Base-by-base conservation (phyloP, 768 basidiomycete species). In the Phylloporus arenicola region DNA sequence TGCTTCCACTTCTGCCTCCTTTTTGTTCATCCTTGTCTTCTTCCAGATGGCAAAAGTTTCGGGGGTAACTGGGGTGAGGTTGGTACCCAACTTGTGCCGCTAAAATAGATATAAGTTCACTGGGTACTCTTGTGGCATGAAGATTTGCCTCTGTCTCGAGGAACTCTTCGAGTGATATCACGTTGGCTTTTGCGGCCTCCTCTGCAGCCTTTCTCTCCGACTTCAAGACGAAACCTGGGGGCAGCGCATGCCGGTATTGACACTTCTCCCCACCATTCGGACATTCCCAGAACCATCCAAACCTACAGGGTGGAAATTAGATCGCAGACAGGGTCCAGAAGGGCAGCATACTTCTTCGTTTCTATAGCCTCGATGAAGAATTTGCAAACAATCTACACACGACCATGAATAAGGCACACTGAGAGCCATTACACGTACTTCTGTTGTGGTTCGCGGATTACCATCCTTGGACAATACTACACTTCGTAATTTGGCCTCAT, bases 231-330 rank as follows among this genome's bases (percentile, higher is more conserved):
- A 96, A 98, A 4, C 95, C 95, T 30, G 95, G 91, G 9, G 95
- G 95, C 12, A 98, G 75, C 0, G 95, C 95, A 64, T 98, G 95
- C 50, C 92, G 80, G 71, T 96, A 96, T 70, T 91, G 88, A 73
- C 94, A 97, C 43, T 76, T 76, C 25, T 90, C 85, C 52, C 91
- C 88, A 55, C 87, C 63, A 25, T 65, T 91, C 8, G 91, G 91
- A 69, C 90, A 91, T 68, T 89, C 86, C 92, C 92, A 95, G 75
- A 95, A 95, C 92, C 92, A 94, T 24, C 92, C 91, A 61, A 88
- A 92, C 61, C 82, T 83, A 38, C 41, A 40, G 31, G 19, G 39
- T n/a, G 46, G 33, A 29, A 17, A 42, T 51, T 20, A 45, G 44
- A 22, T 12, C 39, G n/a, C 11, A 20, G 2, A 2, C 2, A 4